Conservation (phyloP, 352 stramenopile species). For the Aphanomyces cochlioides region DNA sequence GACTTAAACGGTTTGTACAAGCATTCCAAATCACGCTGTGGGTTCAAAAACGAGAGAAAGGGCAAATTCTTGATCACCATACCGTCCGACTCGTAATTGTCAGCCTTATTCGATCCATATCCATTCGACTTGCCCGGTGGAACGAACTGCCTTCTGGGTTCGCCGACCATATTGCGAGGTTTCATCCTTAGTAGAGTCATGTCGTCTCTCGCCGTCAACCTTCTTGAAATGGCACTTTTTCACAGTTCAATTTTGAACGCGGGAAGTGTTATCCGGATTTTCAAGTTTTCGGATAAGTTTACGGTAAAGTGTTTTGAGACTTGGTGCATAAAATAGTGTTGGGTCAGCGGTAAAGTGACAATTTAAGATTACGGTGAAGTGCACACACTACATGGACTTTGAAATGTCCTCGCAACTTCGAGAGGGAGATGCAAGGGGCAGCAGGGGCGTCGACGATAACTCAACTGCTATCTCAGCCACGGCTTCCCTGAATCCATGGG, state of each 20-base stretch:
- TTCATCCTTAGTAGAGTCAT: conserved; percentile 20
- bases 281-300: background rate
- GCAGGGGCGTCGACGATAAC: no score
- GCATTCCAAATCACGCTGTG: conserved; percentile 49
- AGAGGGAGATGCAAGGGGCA: no score
- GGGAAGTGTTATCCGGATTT: conserved; percentile 15
- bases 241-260: conserved; percentile 4
- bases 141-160: conserved; percentile 16
- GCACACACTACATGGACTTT: background rate
- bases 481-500: no score
- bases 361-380: no score
- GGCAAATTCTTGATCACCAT: conserved; percentile 65
- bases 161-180: background rate
- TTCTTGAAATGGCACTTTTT: background rate
- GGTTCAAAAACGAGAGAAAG: conserved; percentile 75
- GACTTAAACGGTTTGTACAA: conserved; percentile 75
- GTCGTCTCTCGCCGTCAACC: background rate
- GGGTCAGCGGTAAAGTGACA: no score
- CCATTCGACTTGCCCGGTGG: background rate
- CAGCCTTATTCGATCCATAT: background rate
- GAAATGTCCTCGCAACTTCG: no score
- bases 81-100: conserved; percentile 20
- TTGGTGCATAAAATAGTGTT: no score
- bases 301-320: background rate
- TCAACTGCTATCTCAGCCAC: no score